Evolutionary conservation across 352 stramenopile genomes (phyloP).

Genomic region (Pythium plurisporium): DNA sequence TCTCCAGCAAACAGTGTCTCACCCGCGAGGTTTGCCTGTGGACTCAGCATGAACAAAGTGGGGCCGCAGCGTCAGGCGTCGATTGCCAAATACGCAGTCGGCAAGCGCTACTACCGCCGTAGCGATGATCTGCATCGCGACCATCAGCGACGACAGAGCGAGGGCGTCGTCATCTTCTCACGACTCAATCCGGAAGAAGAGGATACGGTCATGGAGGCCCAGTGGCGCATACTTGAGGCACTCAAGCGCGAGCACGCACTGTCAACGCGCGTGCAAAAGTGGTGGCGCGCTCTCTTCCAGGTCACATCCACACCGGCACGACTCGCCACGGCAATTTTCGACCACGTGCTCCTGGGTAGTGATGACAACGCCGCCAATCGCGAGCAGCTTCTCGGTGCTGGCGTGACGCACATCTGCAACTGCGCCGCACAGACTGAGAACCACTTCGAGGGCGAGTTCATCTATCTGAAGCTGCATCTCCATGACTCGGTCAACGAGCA

Average conservation of each 20-base stretch:
- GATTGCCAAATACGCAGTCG: constrained; percentile 31
- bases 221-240: constrained; percentile 19
- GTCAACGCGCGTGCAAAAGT: constrained; percentile 1
- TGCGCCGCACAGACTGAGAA: constrained; percentile 44
- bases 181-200: constrained; percentile 53
- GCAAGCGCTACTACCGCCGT: constrained; percentile 30
- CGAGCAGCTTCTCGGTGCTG: constrained; percentile 32
- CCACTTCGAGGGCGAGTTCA: constrained; percentile 60
- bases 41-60: neutral
- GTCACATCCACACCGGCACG: neutral
- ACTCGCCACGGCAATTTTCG: constrained; percentile 25
- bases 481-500: constrained; percentile 49
- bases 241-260: constrained; percentile 17
- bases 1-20: neutral
- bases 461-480: constrained; percentile 58
- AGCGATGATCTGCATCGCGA: constrained; percentile 38
- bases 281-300: constrained; percentile 15
- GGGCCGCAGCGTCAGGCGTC: neutral
- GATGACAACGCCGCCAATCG: constrained; percentile 38
- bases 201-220: constrained; percentile 26
- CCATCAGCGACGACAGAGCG: constrained; percentile 22
- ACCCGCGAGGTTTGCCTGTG: neutral
- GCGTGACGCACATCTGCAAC: constrained; percentile 66
- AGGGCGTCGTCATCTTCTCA: constrained; percentile 35
- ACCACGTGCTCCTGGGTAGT: constrained; percentile 46